These are phyloP conservation scores for Mesembryanthemum crystallinum DNA, from an alignment of 148 eudicot genomes.

Conservation along the genomic window DNA sequence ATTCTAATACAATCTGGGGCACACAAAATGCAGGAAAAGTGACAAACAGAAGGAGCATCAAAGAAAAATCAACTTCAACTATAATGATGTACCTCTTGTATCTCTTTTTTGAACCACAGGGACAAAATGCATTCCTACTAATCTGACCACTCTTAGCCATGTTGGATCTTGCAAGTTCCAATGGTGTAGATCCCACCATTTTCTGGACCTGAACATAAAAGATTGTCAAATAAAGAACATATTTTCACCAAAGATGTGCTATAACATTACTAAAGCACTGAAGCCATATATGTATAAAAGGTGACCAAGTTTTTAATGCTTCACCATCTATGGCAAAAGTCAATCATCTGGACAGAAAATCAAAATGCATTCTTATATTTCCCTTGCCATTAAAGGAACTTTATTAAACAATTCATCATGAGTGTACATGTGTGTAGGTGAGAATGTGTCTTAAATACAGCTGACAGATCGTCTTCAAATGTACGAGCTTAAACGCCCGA, in stretches of 20 bases:
- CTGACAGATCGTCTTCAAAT: no score
- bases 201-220: constrained; percentile 52
- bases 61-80: background rate
- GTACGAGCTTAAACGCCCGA: no score
- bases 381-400: background rate
- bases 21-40: constrained; percentile 7
- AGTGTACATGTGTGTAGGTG: background rate
- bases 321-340: background rate
- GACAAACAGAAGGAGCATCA: background rate
- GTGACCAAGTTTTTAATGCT: background rate
- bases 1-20: background rate
- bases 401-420: background rate
- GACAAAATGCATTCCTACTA: constrained; percentile 81
- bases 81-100: constrained; percentile 54
- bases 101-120: constrained; percentile 84
- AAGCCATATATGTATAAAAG: background rate
- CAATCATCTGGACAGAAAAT: background rate
- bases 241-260: background rate
- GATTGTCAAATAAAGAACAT: background rate
- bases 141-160: constrained; percentile 89
- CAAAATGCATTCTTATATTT: background rate
- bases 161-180: constrained; percentile 71
- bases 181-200: constrained; percentile 67
- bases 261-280: background rate
- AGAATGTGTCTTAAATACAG: no score